These are phyloP conservation scores for Pythium aquatile DNA, from an alignment of 352 stramenopile species.

Conservation along the genomic window DNA sequence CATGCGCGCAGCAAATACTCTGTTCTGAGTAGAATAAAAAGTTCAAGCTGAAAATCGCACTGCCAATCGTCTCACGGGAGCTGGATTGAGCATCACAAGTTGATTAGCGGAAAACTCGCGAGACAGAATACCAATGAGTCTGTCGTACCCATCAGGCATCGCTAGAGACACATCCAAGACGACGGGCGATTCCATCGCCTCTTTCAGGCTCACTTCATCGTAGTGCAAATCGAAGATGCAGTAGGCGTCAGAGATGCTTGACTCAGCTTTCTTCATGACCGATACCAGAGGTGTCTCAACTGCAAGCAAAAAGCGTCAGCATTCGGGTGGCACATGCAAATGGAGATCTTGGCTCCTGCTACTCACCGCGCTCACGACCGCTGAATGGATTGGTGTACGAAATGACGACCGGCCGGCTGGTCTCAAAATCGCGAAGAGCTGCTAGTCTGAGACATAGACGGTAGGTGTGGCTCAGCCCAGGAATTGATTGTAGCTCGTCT, in stretches of 20 bases:
- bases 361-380: constrained; percentile 20
- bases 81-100: constrained; percentile 8
- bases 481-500: constrained; percentile 1
- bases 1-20: constrained; percentile 38
- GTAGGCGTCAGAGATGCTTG: constrained; percentile 33
- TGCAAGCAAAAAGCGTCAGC: constrained; percentile 8
- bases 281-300: constrained; percentile 41
- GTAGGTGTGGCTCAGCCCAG: constrained; percentile 21
- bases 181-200: constrained; percentile 44
- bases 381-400: constrained; percentile 29
- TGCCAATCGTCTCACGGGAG: constrained; percentile 28
- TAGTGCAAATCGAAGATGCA: constrained; percentile 49
- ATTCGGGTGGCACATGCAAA: neutral
- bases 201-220: constrained; percentile 37
- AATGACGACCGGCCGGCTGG: constrained; percentile 11
- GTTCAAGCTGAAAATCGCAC: constrained; percentile 65
- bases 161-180: constrained; percentile 33
- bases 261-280: constrained; percentile 37
- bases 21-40: constrained; percentile 71
- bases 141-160: constrained; percentile 18
- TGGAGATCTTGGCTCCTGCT: neutral
- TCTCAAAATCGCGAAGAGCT: constrained; percentile 24
- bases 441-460: constrained; percentile 19
- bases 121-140: neutral
- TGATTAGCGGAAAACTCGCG: neutral